Base-by-base conservation (phyloP, 306 rosid species). In the Alnus glutinosa region DNA sequence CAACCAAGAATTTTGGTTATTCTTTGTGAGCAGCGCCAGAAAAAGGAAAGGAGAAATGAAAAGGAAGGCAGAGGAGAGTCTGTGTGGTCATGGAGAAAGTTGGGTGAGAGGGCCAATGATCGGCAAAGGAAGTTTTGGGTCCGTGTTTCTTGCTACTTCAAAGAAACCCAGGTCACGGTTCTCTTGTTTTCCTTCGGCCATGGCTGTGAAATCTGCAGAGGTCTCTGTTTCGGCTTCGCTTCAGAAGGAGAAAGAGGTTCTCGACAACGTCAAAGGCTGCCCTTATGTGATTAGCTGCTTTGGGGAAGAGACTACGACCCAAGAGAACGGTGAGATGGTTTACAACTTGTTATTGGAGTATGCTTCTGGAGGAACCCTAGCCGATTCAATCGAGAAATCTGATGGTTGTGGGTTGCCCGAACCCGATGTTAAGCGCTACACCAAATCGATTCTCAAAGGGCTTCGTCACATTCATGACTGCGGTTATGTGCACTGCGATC, bases 101-200 rank as follows among this genome's bases (percentile, higher is more conserved):
- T 59, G 66, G 66, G 36, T 59, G 66, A 59, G 66, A 59, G 66
- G 66, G 36, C 66, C 66, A 8, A 23, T 75, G 72, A 71, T 83
- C 10, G 83, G 86, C 4, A 64, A 75, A 83, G 86, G 86, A 71
- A 66, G 75, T n/a, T 83, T 63, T 14, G 86, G 75, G 3, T 83
- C 78, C 7, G 86, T 83, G 7, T 83, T 75, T 70, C 61, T 83
- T n/a, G 86, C 83, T 12, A 70, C 78, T 75, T 48, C 48, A 18
- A 79, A 71, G 50, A 77, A 51, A 54, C 78, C 55, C 42, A 46
- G 46, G 5, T 37, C 73, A 4, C 11, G 46, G 8, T 61, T 50
- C 71, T 34, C 47, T 23, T 54, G 55, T 83, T 74, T 66, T 37
- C 86, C 79, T 28, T 28, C 61, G 1, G 30, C 70, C 11, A 82